These are phyloP conservation scores for Claviceps monticola DNA, from an alignment of 2,329 filamentous ascomycete species.

Conservation along the genomic window DNA sequence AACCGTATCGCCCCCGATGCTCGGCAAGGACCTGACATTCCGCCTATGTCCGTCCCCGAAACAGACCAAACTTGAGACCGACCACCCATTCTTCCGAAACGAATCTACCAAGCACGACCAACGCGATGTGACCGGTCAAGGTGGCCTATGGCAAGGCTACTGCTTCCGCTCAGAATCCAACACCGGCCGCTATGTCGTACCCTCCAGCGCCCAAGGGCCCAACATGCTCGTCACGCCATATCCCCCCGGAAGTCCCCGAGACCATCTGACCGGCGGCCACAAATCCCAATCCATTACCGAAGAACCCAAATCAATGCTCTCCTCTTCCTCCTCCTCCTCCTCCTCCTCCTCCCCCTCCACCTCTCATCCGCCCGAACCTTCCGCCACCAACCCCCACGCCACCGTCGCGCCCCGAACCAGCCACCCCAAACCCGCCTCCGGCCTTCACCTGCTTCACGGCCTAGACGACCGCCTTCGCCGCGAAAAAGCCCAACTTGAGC, in stretches of 20 bases:
- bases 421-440: constrained; percentile 20
- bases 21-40: constrained; percentile 68
- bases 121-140: constrained; percentile 40
- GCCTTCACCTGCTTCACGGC: constrained; percentile 35
- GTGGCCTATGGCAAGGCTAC: constrained; percentile 67
- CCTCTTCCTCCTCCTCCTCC: constrained; percentile 12
- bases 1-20: constrained; percentile 66
- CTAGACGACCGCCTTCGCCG: constrained; percentile 36
- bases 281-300: constrained; percentile 24
- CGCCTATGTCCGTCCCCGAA: constrained; percentile 73
- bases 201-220: constrained; percentile 30
- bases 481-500: constrained; percentile 36
- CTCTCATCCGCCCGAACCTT: constrained; percentile 5
- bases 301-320: constrained; percentile 22
- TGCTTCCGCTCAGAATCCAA: constrained; percentile 34
- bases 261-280: constrained; percentile 26
- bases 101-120: constrained; percentile 32
- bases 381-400: constrained; percentile 8
- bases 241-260: constrained; percentile 25
- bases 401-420: constrained; percentile 15
- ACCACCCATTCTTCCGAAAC: constrained; percentile 45
- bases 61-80: constrained; percentile 69
- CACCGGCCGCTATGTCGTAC: constrained; percentile 23
- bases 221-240: constrained; percentile 37
- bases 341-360: constrained; percentile 13